A percentile compares a stretch with the other conserved stretches of the same genome.
phyloP scores from a whole-genome alignment of 345 rosid species.

The Rhodamnia argentea region DNA sequence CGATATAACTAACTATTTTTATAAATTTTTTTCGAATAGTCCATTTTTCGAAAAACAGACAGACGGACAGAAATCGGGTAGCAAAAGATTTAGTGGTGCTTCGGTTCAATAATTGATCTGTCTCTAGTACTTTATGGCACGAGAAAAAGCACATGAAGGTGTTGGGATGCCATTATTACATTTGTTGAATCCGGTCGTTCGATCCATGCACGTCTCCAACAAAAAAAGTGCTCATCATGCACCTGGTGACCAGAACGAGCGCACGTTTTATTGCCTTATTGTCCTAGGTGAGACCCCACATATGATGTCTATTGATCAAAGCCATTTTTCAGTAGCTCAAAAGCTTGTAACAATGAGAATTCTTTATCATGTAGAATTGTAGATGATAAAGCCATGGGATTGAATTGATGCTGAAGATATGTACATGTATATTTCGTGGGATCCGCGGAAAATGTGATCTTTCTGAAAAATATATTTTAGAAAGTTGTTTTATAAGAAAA shows the following conservation, averaged over 20 bases:
- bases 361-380: too few relatives aligned
- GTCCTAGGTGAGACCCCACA: neutral
- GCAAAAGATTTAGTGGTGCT: neutral
- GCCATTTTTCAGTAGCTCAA: too few relatives aligned
- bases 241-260: neutral
- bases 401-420: neutral
- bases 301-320: neutral
- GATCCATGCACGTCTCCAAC: neutral
- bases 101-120: neutral
- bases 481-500: too few relatives aligned
- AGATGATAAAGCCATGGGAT: neutral
- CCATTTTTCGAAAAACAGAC: neutral
- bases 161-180: neutral
- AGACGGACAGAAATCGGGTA: accelerated
- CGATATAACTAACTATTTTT: neutral
- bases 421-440: neutral
- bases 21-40: accelerated
- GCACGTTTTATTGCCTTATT: neutral
- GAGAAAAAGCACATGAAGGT: neutral
- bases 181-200: neutral
- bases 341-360: too few relatives aligned
- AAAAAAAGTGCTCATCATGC: neutral
- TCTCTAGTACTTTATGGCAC: neutral
- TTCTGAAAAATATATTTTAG: too few relatives aligned
- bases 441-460: too few relatives aligned